Evolutionary conservation across 1,139 yeast genomes (phyloP), one percentile per base, ranked within the genome.

Genomic region (Kazachstania sp.): DNA sequence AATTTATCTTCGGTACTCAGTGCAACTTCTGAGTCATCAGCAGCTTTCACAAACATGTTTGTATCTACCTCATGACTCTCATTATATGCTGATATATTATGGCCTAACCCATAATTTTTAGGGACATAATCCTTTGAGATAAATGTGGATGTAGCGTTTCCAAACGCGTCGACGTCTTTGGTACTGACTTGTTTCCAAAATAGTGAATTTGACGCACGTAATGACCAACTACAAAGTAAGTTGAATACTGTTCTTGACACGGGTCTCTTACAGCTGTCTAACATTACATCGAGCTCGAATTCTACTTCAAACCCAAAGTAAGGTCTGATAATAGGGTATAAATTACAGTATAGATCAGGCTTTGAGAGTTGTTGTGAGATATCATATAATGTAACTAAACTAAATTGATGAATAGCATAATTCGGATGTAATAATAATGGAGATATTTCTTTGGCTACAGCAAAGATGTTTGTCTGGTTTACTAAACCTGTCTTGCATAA

Each of bases 331-430:
- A 86, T 72, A 0, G 97, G 97, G 53, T 86, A 83, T 19, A 90
- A 67, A 60, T 87, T 75, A 59, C 97, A 90, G 56, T 84, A 86
- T 11, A 79, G 68, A 57, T 92, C 97, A 0, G 97, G 95, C 31
- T 80, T 74, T 15, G 82, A 72, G 39, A 88, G 65, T 58, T 80
- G 80, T 2, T 72, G 71, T 2, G 86, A 78, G 3, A 85, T 75
- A 0, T 84, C 74, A 1, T 84, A 70, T 1, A 88, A 71, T 44
- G 88, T 70, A 3, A 73, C 68, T 36, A 88, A 61, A 0, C 84
- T 78, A 2, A 85, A 76, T 51, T 84, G 86, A 41, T 96, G 70
- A 8, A 92, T 82, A 83, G 95, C 83, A 49, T 80, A 83, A 63
- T 88, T 88, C 0, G 98, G 98, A 60, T 88, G 97, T 9, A 92